phyloP scores from a whole-genome alignment of 2,329 filamentous ascomycete genomes.

The Colletotrichum ledebouriae region DNA sequence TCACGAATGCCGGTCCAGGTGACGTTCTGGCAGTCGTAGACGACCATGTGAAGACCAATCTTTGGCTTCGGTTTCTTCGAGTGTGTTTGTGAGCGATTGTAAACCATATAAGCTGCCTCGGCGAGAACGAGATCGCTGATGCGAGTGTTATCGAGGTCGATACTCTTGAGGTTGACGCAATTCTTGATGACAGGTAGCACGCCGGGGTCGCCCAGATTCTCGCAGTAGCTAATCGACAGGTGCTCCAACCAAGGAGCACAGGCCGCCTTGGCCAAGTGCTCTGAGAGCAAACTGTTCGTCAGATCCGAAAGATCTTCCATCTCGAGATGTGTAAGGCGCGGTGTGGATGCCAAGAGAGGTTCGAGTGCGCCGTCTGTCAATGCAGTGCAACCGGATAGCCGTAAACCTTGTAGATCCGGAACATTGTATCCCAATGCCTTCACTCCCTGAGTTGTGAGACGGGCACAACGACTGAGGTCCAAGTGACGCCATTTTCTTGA shows the following conservation, averaged over 20 bases:
- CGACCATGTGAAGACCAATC: slow-evolving; percentile 80
- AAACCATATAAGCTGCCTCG: slow-evolving; percentile 86
- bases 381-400: slow-evolving; percentile 81
- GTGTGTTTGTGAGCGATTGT: slow-evolving; percentile 68
- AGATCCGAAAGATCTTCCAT: slow-evolving; percentile 86
- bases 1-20: slow-evolving; percentile 94
- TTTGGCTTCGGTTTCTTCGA: slow-evolving; percentile 59
- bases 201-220: slow-evolving; percentile 84
- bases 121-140: slow-evolving; percentile 88
- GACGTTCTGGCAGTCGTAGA: slow-evolving; percentile 92
- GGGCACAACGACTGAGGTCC: slow-evolving; percentile 83
- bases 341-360: slow-evolving; percentile 79
- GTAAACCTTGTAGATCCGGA: slow-evolving; percentile 84
- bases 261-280: slow-evolving; percentile 81
- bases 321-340: slow-evolving; percentile 86
- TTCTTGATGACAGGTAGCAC: slow-evolving; percentile 86
- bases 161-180: slow-evolving; percentile 75
- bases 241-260: slow-evolving; percentile 81
- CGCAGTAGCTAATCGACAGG: slow-evolving; percentile 91
- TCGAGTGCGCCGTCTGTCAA: slow-evolving; percentile 81
- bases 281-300: slow-evolving; percentile 79
- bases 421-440: slow-evolving; percentile 79
- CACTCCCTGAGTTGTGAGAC: slow-evolving; percentile 81
- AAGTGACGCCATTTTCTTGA: slow-evolving; percentile 85
- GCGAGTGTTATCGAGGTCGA: slow-evolving; percentile 94